Evolutionary conservation across 1,284 basidiomycete species (phyloP).

Genomic region (Naganishia sp.): DNA sequence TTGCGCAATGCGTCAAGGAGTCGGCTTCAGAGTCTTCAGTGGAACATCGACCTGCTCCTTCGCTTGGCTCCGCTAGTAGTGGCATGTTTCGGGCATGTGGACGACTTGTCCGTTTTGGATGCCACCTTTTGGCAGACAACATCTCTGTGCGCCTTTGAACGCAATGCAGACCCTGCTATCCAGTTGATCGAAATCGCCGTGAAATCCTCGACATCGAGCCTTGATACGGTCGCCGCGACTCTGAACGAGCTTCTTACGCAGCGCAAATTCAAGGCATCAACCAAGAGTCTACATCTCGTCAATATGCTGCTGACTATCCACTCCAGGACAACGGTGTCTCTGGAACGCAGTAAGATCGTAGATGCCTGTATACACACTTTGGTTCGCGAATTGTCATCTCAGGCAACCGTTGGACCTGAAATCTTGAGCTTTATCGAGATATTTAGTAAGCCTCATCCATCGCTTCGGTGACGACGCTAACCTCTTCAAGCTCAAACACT

Average conservation of each 20-base stretch:
- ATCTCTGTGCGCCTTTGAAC: constrained; percentile 12
- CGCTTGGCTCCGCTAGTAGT: constrained; percentile 3
- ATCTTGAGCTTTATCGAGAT: constrained; percentile 25
- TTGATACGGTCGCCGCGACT: neutral
- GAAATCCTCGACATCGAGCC: neutral
- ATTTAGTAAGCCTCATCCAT: constrained; percentile 34
- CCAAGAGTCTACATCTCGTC: constrained; percentile 4
- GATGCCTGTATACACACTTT: constrained; percentile 38
- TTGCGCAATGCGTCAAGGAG: neutral
- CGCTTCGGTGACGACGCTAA: neutral
- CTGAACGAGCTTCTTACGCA: constrained; percentile 7
- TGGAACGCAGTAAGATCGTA: constrained; percentile 30
- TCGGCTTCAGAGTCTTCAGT: neutral
- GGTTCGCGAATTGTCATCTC: constrained; percentile 36
- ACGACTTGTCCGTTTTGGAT: constrained; percentile 3
- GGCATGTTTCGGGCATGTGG: neutral
- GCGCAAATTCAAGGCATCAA: constrained; percentile 19
- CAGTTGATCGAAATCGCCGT: neutral
- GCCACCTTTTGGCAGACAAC: constrained; percentile 13
- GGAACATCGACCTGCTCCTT: neutral
- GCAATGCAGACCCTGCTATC: neutral
- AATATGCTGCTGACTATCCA: constrained; percentile 23
- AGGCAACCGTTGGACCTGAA: constrained; percentile 32
- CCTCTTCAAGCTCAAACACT: constrained; percentile 3
- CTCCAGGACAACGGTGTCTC: neutral